Conservation (phyloP, 1,284 basidiomycete species). For the Cryptococcus sp. region DNA sequence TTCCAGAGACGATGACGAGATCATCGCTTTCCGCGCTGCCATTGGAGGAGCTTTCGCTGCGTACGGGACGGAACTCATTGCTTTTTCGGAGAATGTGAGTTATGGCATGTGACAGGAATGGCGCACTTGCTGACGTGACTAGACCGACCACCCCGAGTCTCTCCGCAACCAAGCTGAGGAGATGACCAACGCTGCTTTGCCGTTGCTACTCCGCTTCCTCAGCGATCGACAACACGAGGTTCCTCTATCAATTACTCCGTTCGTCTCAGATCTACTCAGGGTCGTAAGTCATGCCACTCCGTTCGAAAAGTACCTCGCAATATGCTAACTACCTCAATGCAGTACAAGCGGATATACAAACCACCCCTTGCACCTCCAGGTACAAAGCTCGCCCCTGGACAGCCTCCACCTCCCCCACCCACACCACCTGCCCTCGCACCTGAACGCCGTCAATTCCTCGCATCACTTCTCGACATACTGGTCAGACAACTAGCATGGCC, state of each 20-base stretch:
- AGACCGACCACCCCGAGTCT: slow-evolving; percentile 52
- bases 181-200: slow-evolving; percentile 70
- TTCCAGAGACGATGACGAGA: slow-evolving; percentile 68
- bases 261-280: slow-evolving; percentile 72
- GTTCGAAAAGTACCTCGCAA: neutral
- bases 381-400: slow-evolving; percentile 19
- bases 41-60: slow-evolving; percentile 82
- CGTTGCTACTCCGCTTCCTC: slow-evolving; percentile 84
- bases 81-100: slow-evolving; percentile 75
- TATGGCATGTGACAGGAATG: neutral
- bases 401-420: slow-evolving; percentile 25
- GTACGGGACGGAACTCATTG: slow-evolving; percentile 80
- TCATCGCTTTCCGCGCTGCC: slow-evolving; percentile 84
- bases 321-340: neutral
- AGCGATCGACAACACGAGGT: slow-evolving; percentile 87
- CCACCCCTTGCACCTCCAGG: slow-evolving; percentile 12
- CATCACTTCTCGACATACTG: slow-evolving; percentile 75
- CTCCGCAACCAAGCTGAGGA: slow-evolving; percentile 69
- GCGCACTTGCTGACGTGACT: neutral
- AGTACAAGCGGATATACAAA: slow-evolving; percentile 21
- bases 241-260: slow-evolving; percentile 76
- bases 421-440: slow-evolving; percentile 57
- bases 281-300: slow-evolving; percentile 61
- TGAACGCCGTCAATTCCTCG: slow-evolving; percentile 76
- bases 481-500: slow-evolving; percentile 69